phyloP scores from a whole-genome alignment of 2,329 filamentous ascomycete species.

The Pseudocercospora musae region DNA sequence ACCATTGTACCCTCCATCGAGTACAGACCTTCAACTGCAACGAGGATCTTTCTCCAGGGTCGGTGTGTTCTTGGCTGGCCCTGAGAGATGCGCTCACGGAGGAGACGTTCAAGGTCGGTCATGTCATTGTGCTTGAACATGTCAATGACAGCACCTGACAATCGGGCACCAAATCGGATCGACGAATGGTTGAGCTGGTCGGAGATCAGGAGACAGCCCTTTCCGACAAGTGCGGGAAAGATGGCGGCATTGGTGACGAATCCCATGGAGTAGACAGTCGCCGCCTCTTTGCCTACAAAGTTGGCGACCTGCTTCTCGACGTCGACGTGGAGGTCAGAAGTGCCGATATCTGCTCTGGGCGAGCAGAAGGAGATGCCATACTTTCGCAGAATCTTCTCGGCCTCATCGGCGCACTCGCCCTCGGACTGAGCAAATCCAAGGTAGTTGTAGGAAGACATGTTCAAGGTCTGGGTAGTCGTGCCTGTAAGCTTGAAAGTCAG shows the following conservation, averaged over 20 bases:
- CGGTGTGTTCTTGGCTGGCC: conserved; percentile 97
- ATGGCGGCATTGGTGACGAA: conserved; percentile 93
- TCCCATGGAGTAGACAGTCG: conserved; percentile 99
- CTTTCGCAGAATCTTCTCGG: conserved; percentile 78
- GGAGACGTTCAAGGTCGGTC: conserved; percentile 74
- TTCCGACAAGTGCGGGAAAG: conserved; percentile 87
- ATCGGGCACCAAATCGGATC: conserved; percentile 88
- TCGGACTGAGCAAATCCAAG: conserved; percentile 97
- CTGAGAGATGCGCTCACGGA: conserved; percentile 91
- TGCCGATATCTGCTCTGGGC: conserved; percentile 78
- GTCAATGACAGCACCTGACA: conserved; percentile 90
- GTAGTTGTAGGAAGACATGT: conserved; percentile 99
- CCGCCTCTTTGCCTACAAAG: conserved; percentile 90
- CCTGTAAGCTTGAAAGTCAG: conserved; percentile 84
- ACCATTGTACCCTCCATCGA: conserved; percentile 99
- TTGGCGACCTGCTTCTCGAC: conserved; percentile 85
- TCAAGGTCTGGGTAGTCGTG: conserved; percentile 88
- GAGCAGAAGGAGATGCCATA: conserved; percentile 83
- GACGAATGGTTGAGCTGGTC: conserved; percentile 98
- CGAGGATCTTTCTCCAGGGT: conserved; percentile 98
- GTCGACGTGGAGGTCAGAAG: conserved; percentile 80
- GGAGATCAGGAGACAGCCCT: conserved; percentile 90
- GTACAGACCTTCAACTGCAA: conserved; percentile 94
- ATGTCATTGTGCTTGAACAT: conserved; percentile 99
- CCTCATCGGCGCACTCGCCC: conserved; percentile 89